A percentile compares a stretch with the other conserved stretches of the same genome.
These are phyloP conservation scores for Pseudogymnoascus sp. DNA, from an alignment of 2,329 filamentous ascomycete species.

Conservation along the genomic window DNA sequence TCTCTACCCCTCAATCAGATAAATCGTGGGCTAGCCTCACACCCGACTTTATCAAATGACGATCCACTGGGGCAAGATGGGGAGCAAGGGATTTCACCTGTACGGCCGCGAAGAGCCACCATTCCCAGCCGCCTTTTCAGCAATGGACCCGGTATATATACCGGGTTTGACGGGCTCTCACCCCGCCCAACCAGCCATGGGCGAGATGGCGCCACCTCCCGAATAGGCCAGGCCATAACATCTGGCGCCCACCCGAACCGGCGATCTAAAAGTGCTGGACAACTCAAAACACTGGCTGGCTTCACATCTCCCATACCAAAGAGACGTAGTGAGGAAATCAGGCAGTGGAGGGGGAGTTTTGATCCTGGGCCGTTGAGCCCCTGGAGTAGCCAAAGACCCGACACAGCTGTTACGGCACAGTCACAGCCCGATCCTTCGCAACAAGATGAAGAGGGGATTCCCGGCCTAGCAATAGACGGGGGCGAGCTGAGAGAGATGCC, in stretches of 20 bases:
- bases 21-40: constrained; percentile 51
- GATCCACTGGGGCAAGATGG: constrained; percentile 43
- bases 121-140: constrained; percentile 33
- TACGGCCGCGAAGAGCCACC: constrained; percentile 35
- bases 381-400: background rate
- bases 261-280: constrained; percentile 52
- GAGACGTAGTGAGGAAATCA: constrained; percentile 54
- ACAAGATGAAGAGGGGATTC: background rate
- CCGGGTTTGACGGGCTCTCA: constrained; percentile 45
- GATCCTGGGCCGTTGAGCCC: constrained; percentile 36
- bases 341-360: constrained; percentile 56
- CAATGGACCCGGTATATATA: constrained; percentile 19
- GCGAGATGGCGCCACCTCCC: constrained; percentile 34
- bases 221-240: constrained; percentile 54
- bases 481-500: constrained; percentile 29
- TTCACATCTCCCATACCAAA: constrained; percentile 25
- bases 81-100: constrained; percentile 20
- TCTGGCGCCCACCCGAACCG: constrained; percentile 44
- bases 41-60: constrained; percentile 50
- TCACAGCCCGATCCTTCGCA: constrained; percentile 6
- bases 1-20: constrained; percentile 54
- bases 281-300: constrained; percentile 30
- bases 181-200: constrained; percentile 54
- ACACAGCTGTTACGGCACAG: background rate
- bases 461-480: background rate